phyloP scores from a whole-genome alignment of 257 asterid species.

The Solanum verrucosum region DNA sequence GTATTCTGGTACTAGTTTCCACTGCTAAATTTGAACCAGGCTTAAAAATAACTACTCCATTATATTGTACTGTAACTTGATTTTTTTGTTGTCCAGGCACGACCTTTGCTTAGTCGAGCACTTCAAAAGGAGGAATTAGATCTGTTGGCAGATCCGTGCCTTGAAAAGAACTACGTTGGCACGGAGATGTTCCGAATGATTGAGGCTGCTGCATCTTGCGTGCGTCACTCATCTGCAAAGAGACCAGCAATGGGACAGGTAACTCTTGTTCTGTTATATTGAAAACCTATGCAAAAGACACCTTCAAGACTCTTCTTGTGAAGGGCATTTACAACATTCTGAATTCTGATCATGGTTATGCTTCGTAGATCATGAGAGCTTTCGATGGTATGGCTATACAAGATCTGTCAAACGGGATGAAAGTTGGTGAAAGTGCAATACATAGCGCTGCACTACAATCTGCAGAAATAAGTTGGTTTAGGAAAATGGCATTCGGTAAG shows the following conservation, averaged over 20 bases:
- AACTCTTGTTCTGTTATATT: neutral
- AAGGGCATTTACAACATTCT: neutral
- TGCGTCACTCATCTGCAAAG: slow-evolving; percentile 75
- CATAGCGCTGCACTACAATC: slow-evolving; percentile 67
- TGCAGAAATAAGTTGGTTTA: slow-evolving; percentile 68
- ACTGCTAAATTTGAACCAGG: neutral
- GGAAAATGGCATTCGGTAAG: slow-evolving; percentile 78
- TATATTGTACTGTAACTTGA: neutral
- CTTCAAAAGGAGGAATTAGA: slow-evolving; percentile 48
- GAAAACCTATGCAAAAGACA: neutral
- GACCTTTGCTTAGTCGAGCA: slow-evolving; percentile 71
- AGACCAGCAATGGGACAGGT: slow-evolving; percentile 97
- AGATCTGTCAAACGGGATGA: slow-evolving; percentile 83
- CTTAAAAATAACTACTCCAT: neutral
- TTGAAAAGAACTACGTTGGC: slow-evolving; percentile 42
- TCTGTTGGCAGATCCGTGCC: slow-evolving; percentile 66
- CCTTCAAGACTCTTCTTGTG: neutral
- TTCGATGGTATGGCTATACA: slow-evolving; percentile 51
- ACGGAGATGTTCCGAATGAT: slow-evolving; percentile 64
- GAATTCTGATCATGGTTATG: neutral
- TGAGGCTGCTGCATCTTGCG: slow-evolving; percentile 92
- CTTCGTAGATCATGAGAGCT: slow-evolving; percentile 71
- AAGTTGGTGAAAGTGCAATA: slow-evolving; percentile 77
- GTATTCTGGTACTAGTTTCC: neutral
- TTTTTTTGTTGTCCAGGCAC: slow-evolving; percentile 50